phyloP scores from a whole-genome alignment of 352 stramenopile genomes.

The Globisporangium rhizosaccharum region DNA sequence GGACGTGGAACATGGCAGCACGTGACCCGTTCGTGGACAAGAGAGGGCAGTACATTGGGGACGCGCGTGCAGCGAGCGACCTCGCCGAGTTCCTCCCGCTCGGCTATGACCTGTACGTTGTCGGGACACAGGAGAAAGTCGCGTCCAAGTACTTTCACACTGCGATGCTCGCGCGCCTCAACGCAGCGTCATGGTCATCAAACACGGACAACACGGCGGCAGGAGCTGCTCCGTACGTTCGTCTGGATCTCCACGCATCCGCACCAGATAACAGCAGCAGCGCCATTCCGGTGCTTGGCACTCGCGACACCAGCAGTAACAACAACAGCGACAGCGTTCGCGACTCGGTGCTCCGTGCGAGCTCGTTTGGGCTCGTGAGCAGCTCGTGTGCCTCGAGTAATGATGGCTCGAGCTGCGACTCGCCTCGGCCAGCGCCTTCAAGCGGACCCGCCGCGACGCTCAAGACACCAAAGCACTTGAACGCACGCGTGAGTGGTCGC shows the following conservation, averaged over 20 bases:
- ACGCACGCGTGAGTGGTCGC: neutral
- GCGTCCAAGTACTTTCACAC: slow-evolving; percentile 49
- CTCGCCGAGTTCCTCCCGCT: slow-evolving; percentile 43
- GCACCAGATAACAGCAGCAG: neutral
- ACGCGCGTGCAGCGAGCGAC: slow-evolving; percentile 24
- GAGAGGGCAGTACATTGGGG: slow-evolving; percentile 39
- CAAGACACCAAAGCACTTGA: neutral
- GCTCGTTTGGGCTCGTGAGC: slow-evolving; percentile 11
- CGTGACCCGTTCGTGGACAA: slow-evolving; percentile 44
- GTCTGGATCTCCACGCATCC: slow-evolving; percentile 9
- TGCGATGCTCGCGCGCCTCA: slow-evolving; percentile 41
- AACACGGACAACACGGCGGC: neutral
- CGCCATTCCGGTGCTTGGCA: slow-evolving; percentile 5
- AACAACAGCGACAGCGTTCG: slow-evolving; percentile 11
- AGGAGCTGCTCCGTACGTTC: slow-evolving; percentile 8
- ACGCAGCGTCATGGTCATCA: slow-evolving; percentile 11
- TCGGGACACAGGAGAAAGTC: slow-evolving; percentile 69
- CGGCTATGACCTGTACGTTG: slow-evolving; percentile 72
- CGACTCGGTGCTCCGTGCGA: slow-evolving; percentile 8
- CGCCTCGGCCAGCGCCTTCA: neutral
- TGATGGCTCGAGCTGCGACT: neutral
- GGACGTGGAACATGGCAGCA: slow-evolving; percentile 74
- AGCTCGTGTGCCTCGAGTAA: too few relatives aligned
- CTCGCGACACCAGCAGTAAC: neutral
- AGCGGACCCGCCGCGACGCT: neutral